Evolutionary conservation across 2,329 filamentous ascomycete genomes (phyloP), one percentile per base, ranked within the genome.

Genomic region (Polychaeton citri): DNA sequence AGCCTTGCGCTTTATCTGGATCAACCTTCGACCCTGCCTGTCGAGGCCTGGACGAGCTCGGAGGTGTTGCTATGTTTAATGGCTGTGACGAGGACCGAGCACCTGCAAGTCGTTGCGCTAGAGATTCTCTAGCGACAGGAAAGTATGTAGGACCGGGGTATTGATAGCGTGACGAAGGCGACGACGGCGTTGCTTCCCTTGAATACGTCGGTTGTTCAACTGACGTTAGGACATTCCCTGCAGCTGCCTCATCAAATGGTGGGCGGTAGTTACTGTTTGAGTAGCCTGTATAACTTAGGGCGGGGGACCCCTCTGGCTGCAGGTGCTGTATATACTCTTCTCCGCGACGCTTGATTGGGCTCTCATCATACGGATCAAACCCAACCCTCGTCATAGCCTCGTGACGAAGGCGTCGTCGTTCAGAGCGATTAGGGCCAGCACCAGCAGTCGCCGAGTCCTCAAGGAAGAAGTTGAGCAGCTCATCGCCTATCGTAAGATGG

Each of bases 401-500:
- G 3, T 67, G 60, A 10, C 78, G 65, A 1, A 76, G 64, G 0
- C 68, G 65, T 36, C 72, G 72, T 5, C 78, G 71, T 37, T 75
- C 63, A 20, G 76, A 66, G 4, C 72, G 65, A 45, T 81, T 72
- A 4, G 68, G 66, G 3, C 76, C 76, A 1, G 75, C 73, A 19
- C 77, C 78, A 1, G 76, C 79, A 2, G 74, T 76, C 20, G 73
- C 72, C 8, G 70, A 73, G 48, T 81, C 77, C 42, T 74, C 71
- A 6, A 95, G 66, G 61, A 94, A 95, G 62, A 93, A 92, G 35
- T 80, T 85, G 28, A 94, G 66, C 2, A 94, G 74, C 48, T 94
- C 83, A 53, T 95, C 87, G 1, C 82, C 82, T 42, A 93, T 90
- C 5, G 84, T 74, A n/a, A 94, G 71, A 50, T 94, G 86, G 0